Base-by-base conservation (phyloP, 2,329 filamentous ascomycete species). In the Rachicladosporium sp. region DNA sequence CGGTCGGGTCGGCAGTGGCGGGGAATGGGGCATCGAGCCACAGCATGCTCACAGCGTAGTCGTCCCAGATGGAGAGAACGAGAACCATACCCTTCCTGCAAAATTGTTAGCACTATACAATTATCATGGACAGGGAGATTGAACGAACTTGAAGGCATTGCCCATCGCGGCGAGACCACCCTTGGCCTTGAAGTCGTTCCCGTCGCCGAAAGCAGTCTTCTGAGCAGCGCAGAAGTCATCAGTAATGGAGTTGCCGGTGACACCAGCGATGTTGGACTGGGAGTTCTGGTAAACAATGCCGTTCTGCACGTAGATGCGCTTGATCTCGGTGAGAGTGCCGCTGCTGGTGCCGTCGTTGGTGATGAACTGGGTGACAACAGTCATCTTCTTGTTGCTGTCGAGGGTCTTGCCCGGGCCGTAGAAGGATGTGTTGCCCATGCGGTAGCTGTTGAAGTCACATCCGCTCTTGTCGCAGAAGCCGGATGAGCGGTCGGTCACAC, bases 401-500 rank as follows among this genome's bases (percentile, higher is more conserved):
- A 82, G 62, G 37, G 63, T 76, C 55, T 65, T 66, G 46, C 67
- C 67, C 1, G 68, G 34, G 38, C 78, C 79, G 63, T 74, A 82
- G 67, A 80, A 82, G 57, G 61, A 63, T 43, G 64, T 65, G 61
- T 76, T 69, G 45, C 78, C 79, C 67, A 74, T 67, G 55, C 78
- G 77, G 71, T 73, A 46, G 4, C 38, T 35, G 70, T 81, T 80
- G 70, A 78, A 81, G 58, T 81, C 78, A 52, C 79, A 82, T 31
- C 78, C 78, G 52, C 80, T 76, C 45, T 76, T 74, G 56, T 82
- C 79, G 57, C 79, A 82, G 42, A 71, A 61, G 38, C 78, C 77
- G 19, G 53, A 63, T 55, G 81, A 81, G 10, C 49, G 42, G 15
- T 42, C 38, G 30, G 36, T 40, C 11, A 29, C 31, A 46, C 78